Base-by-base conservation (phyloP, 1,284 basidiomycete genomes). In the Irpex lacteus region DNA sequence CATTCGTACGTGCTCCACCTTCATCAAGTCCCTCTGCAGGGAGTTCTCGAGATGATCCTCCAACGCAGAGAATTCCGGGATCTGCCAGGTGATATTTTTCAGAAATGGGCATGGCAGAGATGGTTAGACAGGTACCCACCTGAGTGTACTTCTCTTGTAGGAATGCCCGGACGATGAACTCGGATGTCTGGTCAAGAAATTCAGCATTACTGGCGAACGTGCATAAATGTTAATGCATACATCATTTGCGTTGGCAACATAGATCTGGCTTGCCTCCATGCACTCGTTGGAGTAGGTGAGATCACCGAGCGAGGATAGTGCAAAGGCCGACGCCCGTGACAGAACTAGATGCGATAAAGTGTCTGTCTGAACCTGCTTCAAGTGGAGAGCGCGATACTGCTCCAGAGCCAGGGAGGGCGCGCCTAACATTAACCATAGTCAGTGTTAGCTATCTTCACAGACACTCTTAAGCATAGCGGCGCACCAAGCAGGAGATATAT, bases 291-390 rank as follows among this genome's bases (percentile, higher is more conserved):
- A 80, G 74, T 87, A 83, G 1, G 89, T 88, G 52, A 92, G 75
- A 69, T 92, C 91, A 1, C 90, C 91, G 13, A 80, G 82, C 3
- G 88, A 81, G 55, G 88, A 87, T 50, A 90, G 76, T 2, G 90
- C 92, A 77, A 92, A 95, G 0, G 86, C 90, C n/a, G 88, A 86
- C n/a, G 87, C 83, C 34, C 94, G 84, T 18, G 91, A 86, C 40
- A 94, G 81, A 55, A 93, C 76, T 63, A 92, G 84, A 72, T 96
- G 91, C 4, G 91, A 92, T 5, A 96, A 81, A 0, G 94, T 95
- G 71, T 96, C 94, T 65, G 88, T 84, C 73, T 96, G 94, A 32
- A 95, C 83, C 70, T 93, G 89, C 74, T 94, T 95, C 67, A 92
- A 79, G 64, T 87, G 84, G 78, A 95, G 82, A 21, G 79, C 77